Conservation (phyloP, 371 early-diverging fungal genomes). For the Funneliformis caledonium region DNA sequence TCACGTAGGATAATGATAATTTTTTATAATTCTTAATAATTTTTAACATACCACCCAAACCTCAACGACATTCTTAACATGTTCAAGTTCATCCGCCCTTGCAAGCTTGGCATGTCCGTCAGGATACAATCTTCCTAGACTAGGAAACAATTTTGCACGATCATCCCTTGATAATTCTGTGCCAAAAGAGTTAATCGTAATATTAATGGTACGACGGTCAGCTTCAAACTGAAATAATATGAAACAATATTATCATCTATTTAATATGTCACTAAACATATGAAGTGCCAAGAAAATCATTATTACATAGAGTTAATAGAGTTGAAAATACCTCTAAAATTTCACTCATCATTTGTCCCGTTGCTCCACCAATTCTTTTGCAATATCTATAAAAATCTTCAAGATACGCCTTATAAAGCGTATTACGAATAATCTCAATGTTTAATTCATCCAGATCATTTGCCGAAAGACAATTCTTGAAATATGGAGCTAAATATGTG, state of each 20-base stretch:
- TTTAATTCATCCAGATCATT: conserved; percentile 98
- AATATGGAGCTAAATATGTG: conserved; percentile 84
- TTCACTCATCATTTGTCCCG: conserved; percentile 94
- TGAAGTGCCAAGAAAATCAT: not conserved
- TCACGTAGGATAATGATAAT: not conserved
- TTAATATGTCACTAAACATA: no score
- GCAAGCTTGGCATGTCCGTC: conserved; percentile 88
- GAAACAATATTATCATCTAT: no score
- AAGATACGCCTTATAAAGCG: conserved; percentile 96
- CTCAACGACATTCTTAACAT: conserved; percentile 87
- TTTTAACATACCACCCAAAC: conserved; percentile 69
- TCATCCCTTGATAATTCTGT: conserved; percentile 97
- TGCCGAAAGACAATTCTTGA: conserved; percentile 94
- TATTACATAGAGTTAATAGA: not conserved
- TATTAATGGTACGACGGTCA: conserved; percentile 96
- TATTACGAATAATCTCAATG: conserved; percentile 98
- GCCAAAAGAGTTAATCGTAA: conserved; percentile 97
- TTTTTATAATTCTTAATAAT: not conserved
- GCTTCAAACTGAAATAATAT: conserved; percentile 84
- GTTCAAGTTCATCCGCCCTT: conserved; percentile 90
- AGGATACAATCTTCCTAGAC: conserved; percentile 89
- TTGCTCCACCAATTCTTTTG: conserved; percentile 79
- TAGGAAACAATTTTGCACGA: conserved; percentile 90
- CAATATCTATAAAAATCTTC: conserved; percentile 97
- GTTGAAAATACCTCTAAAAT: conserved; percentile 75